A percentile compares a stretch with the other conserved stretches of the same genome.
Conservation (phyloP, 192 early-diverging fungal genomes). For the Backusella liffmaniae region DNA sequence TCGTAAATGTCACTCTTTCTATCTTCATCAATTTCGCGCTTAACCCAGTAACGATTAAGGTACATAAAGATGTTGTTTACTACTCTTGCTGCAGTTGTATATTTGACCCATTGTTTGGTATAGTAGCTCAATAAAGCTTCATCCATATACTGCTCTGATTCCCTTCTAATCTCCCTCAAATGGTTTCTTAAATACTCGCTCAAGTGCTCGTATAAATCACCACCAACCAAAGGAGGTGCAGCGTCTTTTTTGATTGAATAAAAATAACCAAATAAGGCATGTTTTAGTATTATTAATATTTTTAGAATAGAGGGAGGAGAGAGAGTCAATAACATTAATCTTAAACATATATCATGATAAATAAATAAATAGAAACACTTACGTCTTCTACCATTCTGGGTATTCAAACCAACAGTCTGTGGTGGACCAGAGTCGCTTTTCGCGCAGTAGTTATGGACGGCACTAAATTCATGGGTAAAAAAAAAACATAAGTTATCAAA, state of each 20-base stretch:
- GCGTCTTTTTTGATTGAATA: background rate
- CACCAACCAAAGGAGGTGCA: slow-evolving; percentile 54
- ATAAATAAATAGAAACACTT: background rate
- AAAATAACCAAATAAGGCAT: too few species aligned
- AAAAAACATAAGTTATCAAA: background rate
- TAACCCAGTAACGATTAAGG: slow-evolving; percentile 97
- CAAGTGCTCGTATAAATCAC: slow-evolving; percentile 51
- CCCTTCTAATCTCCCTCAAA: slow-evolving; percentile 44
- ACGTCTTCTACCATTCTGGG: background rate
- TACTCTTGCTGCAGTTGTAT: slow-evolving; percentile 75
- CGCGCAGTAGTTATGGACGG: slow-evolving; percentile 30
- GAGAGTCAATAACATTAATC: background rate
- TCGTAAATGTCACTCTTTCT: slow-evolving; percentile 83
- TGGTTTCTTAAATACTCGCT: slow-evolving; percentile 55
- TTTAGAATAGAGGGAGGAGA: background rate
- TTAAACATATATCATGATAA: background rate
- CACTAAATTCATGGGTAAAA: slow-evolving; percentile 1
- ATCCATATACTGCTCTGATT: slow-evolving; percentile 67
- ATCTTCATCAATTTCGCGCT: slow-evolving; percentile 93
- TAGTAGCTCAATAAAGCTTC: slow-evolving; percentile 86
- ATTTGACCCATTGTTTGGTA: slow-evolving; percentile 86
- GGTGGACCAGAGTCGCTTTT: slow-evolving; percentile 2
- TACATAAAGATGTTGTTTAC: slow-evolving; percentile 94
- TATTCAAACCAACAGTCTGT: background rate
- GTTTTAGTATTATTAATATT: background rate